These are phyloP conservation scores for Amoebophrya sp. DNA, from an alignment of 169 alveolate species.

Conservation along the genomic window DNA sequence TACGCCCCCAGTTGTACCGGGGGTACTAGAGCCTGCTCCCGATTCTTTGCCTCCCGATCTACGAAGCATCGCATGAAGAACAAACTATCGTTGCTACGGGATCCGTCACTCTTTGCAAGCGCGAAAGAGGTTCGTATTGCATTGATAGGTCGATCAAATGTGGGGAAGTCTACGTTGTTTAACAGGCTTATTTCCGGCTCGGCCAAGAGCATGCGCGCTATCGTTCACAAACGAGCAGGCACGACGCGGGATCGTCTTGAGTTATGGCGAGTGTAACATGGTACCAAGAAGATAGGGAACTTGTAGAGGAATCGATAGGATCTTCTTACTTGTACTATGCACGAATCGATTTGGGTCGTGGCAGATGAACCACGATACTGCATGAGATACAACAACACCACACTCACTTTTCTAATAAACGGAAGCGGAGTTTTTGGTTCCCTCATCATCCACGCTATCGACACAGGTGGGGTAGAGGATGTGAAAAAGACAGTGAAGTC, in stretches of 20 bases:
- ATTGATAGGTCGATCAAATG: slow-evolving; percentile 58
- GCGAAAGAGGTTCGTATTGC: neutral
- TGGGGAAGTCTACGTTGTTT: slow-evolving; percentile 61
- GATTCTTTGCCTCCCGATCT: neutral
- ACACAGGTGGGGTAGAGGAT: slow-evolving; percentile 60
- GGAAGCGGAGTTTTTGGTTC: slow-evolving; percentile 33
- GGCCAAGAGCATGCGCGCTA: neutral
- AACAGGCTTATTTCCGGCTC: slow-evolving; percentile 54
- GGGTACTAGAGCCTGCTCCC: neutral
- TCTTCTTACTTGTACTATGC: too few species aligned
- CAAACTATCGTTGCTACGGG: neutral
- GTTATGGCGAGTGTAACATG: too few species aligned
- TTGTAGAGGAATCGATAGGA: too few species aligned
- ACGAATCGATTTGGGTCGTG: too few species aligned
- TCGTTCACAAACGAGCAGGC: slow-evolving; percentile 17
- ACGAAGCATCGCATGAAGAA: neutral
- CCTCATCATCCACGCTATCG: slow-evolving; percentile 44
- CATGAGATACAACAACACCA: too few species aligned
- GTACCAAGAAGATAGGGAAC: too few species aligned
- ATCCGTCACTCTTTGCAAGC: neutral
- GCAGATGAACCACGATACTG: too few species aligned
- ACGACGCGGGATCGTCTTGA: neutral
- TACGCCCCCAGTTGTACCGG: too few species aligned
- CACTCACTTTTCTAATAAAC: too few species aligned
- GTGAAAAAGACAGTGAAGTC: neutral